These are phyloP conservation scores for Hymenoscyphus repandus DNA, from an alignment of 2,329 filamentous ascomycete species.

Conservation along the genomic window DNA sequence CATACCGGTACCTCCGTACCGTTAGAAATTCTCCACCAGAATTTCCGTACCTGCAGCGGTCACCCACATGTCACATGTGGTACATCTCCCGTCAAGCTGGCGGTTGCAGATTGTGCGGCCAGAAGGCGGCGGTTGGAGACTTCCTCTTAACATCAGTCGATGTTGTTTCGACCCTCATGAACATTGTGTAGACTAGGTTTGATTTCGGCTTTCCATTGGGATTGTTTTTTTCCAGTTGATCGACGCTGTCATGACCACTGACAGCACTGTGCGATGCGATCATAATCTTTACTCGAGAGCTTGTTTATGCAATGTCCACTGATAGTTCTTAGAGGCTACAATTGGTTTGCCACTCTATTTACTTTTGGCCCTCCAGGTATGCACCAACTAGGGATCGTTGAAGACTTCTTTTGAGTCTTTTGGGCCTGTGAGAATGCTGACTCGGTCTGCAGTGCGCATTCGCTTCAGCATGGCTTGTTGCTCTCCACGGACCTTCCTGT, in stretches of 20 bases:
- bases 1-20: not conserved
- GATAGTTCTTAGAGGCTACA: not conserved
- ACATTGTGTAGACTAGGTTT: not conserved
- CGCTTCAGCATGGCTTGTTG: conserved; percentile 17
- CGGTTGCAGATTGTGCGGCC: not conserved
- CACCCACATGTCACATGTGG: too few species aligned
- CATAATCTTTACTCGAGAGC: not conserved
- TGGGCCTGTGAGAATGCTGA: not conserved
- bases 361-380: not conserved
- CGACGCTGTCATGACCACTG: too few species aligned
- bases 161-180: not conserved
- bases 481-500: conserved; percentile 5
- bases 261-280: too few species aligned
- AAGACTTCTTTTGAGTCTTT: conserved; percentile 6
- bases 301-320: conserved; percentile 9
- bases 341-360: too few species aligned
- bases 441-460: not conserved
- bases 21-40: too few species aligned
- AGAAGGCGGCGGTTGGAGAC: too few species aligned
- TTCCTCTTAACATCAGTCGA: not conserved
- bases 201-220: not conserved
- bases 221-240: not conserved
- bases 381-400: conserved; percentile 14
- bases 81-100: too few species aligned
- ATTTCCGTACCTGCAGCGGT: too few species aligned